These are phyloP conservation scores for Paraphoma sp. DNA, from an alignment of 2,329 filamentous ascomycete genomes.

Conservation along the genomic window DNA sequence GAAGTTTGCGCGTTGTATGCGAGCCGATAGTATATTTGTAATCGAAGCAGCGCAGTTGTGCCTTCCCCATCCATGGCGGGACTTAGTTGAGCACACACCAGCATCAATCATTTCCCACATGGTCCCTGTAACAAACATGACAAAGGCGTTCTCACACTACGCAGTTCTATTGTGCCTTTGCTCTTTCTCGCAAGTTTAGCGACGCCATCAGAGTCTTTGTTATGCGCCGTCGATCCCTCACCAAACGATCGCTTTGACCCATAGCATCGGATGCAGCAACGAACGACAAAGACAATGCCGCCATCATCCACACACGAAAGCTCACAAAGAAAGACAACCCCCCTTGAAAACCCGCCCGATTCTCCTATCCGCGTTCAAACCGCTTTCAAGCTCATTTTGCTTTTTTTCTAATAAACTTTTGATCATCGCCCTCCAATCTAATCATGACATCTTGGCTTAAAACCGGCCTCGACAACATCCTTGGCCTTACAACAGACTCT, in stretches of 20 bases:
- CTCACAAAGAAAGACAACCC: neutral
- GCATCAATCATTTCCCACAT: no score
- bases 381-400: neutral
- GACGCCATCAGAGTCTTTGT: neutral
- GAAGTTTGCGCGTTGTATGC: neutral
- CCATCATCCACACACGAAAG: constrained; percentile 7
- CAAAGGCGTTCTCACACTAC: neutral
- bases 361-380: neutral
- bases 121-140: neutral
- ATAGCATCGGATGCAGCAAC: constrained; percentile 11
- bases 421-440: neutral
- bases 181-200: neutral
- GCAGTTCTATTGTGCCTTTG: neutral
- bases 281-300: constrained; percentile 12
- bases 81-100: neutral
- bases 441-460: constrained; percentile 1
- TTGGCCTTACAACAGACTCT: neutral
- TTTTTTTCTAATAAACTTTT: neutral
- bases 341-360: neutral
- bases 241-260: neutral
- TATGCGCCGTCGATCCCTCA: neutral
- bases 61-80: neutral
- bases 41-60: neutral
- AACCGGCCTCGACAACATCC: neutral
- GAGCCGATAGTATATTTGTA: neutral